Base-by-base conservation (phyloP, 768 basidiomycete genomes). In the Trametes cinnabarina region DNA sequence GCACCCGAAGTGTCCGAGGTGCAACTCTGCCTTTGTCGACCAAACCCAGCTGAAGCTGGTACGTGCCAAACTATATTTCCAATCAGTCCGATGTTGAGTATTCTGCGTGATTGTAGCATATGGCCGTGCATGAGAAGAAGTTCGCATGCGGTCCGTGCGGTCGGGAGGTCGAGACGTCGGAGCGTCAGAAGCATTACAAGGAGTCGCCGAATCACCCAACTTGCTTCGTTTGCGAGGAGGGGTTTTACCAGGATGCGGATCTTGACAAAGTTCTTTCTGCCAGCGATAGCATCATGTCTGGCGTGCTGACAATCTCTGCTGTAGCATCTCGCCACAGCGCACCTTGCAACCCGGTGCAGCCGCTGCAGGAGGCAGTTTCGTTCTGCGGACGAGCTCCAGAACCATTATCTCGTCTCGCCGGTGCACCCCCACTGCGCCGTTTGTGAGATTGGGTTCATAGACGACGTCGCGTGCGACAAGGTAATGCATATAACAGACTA, bases 381-480 rank as follows among this genome's bases (percentile, higher is more conserved):
- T 7, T 32, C 55, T 0, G 46, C 26, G 0, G 55, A 51, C 3
- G 58, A 58, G 4, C 47, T 65, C n/a, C 47, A 55, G 26, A 17
- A 28, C 6, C 63, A 65, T 44, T 65, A 54, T 32, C n/a, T 46
- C 11, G 43, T 44, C 22, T 65, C 63, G 35, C 40, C 61, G 0
- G 46, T 48, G 11, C 68, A 69, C 44, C 68, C 66, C 1, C 62
- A 57, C 19, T 69, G 68, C 28, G 53, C 57, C 4, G 2, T 50
- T 3, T 69, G 68, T 37, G 57, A 60, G 17, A 47, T 66, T 19
- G 66, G 66, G 12, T 69, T 69, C 49, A 23, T 47, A 19, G 61
- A 60, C 19, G 56, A 63, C 15, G 54, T 25, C 1, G 50, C 40
- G 0, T 61, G 65, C 47, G 53, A 61, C 28, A 61, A 59, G 60